Conservation (phyloP, 805 yeast species). For the Kluyveromyces dobzhanskii region DNA sequence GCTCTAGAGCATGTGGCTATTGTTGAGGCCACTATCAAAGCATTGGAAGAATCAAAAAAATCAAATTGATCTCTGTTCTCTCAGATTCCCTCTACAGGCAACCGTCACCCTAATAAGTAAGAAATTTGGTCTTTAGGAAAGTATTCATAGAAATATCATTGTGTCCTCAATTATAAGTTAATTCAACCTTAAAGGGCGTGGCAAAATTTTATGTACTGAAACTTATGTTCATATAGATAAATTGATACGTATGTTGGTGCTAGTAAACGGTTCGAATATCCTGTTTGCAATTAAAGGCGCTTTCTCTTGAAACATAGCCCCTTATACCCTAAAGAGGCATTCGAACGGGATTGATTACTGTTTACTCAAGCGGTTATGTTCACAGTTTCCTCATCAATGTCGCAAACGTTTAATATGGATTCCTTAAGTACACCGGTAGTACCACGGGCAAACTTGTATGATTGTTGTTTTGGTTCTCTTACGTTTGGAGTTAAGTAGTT, state of each 20-base stretch:
- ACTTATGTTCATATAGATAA: too few species aligned
- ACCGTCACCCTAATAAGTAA: too few species aligned
- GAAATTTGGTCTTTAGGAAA: too few species aligned
- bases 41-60: conserved; percentile 28
- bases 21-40: conserved; percentile 78
- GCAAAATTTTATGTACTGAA: too few species aligned
- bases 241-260: too few species aligned
- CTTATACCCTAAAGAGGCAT: neutral
- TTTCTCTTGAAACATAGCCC: neutral
- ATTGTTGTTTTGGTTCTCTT: conserved; percentile 70
- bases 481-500: conserved; percentile 88
- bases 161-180: too few species aligned
- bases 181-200: too few species aligned
- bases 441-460: conserved; percentile 83
- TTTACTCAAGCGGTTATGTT: conserved; percentile 25
- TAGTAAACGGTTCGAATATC: too few species aligned
- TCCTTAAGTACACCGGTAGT: conserved; percentile 82
- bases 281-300: too few species aligned
- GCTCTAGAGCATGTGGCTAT: conserved; percentile 80
- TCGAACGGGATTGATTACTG: neutral
- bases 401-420: conserved; percentile 55
- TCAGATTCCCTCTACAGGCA: too few species aligned
- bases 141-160: too few species aligned
- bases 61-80: neutral
- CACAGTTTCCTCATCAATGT: conserved; percentile 56